Conservation (phyloP, 2,329 filamentous ascomycete species). For the Colletotrichum somersetense region DNA sequence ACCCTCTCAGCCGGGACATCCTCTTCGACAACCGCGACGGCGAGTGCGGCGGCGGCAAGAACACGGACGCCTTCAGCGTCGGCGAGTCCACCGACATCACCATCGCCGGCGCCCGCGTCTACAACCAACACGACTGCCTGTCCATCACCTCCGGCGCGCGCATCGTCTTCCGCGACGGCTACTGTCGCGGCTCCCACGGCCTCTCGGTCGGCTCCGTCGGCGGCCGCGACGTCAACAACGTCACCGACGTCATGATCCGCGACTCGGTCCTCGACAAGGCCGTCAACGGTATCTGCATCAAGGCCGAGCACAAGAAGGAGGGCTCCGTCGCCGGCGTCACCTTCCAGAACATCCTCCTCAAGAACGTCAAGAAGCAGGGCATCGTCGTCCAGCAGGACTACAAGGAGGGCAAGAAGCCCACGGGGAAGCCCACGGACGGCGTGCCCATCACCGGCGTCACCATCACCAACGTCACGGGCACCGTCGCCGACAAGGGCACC, state of each 20-base stretch:
- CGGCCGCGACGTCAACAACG: constrained; percentile 64
- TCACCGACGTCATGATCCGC: constrained; percentile 64
- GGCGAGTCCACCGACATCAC: constrained; percentile 62
- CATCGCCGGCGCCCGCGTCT: constrained; percentile 65
- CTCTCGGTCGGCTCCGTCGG: constrained; percentile 60
- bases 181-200: constrained; percentile 60
- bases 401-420: constrained; percentile 57
- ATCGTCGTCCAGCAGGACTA: constrained; percentile 61
- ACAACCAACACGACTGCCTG: constrained; percentile 74
- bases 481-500: constrained; percentile 54
- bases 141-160: constrained; percentile 67
- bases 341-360: constrained; percentile 59
- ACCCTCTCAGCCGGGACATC: constrained; percentile 48
- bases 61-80: constrained; percentile 72
- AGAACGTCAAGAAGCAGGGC: constrained; percentile 56
- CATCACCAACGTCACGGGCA: constrained; percentile 59
- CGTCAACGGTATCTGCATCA: background rate
- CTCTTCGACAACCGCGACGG: constrained; percentile 56
- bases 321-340: constrained; percentile 59
- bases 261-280: constrained; percentile 60
- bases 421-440: constrained; percentile 58
- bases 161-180: constrained; percentile 59
- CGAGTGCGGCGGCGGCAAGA: constrained; percentile 57
- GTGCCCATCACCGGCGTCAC: constrained; percentile 66
- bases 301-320: constrained; percentile 63